A percentile compares a stretch with the other conserved stretches of the same genome.
Evolutionary conservation across 495 filamentous ascomycete genomes (phyloP).

Genomic region (Hypoxylon crocopeplum): DNA sequence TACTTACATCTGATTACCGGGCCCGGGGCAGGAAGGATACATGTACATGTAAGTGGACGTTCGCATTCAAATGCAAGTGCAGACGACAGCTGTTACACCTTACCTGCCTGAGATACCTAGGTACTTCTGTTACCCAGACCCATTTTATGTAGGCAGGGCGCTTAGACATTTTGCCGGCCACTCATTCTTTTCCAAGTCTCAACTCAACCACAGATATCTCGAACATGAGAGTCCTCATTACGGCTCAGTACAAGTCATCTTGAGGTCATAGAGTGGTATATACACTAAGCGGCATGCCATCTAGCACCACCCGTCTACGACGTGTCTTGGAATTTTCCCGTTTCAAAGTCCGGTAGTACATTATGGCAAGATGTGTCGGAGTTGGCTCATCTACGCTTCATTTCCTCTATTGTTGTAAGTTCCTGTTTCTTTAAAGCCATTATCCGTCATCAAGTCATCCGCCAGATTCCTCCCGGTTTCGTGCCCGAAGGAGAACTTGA

Average conservation of each 20-base stretch:
- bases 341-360: constrained; percentile 7
- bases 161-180: not conserved
- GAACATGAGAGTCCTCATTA: not conserved
- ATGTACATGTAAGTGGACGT: too few species aligned
- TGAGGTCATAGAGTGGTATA: constrained; percentile 25
- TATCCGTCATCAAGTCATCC: constrained; percentile 4
- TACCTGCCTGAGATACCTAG: too few species aligned
- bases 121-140: too few species aligned
- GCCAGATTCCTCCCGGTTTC: constrained; percentile 6
- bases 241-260: constrained; percentile 8
- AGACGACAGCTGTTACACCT: too few species aligned
- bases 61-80: too few species aligned
- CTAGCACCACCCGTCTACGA: constrained; percentile 7
- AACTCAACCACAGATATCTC: not conserved
- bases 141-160: not conserved
- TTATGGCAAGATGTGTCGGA: constrained; percentile 15
- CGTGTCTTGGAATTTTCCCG: not conserved
- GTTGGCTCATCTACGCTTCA: constrained; percentile 3
- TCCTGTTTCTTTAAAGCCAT: not conserved
- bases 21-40: too few species aligned
- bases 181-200: not conserved
- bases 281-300: constrained; percentile 15
- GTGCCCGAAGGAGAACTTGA: constrained; percentile 1
- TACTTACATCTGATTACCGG: too few species aligned
- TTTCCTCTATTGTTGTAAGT: not conserved